Base-by-base conservation (phyloP, 495 filamentous ascomycete species). In the Amphirosellinia nigrospora region DNA sequence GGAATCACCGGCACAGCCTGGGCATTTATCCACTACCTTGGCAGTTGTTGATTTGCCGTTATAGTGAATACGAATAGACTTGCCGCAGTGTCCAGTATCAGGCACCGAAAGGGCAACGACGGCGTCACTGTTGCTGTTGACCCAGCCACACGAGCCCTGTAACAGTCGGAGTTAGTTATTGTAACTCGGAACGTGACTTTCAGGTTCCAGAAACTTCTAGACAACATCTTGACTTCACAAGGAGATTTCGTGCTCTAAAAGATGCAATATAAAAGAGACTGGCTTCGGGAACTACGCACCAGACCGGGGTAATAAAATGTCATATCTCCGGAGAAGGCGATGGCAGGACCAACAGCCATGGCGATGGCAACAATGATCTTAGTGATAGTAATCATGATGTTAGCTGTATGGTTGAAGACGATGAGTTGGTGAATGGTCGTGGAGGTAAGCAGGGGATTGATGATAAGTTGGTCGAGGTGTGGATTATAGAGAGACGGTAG, bases 1-100 rank as follows among this genome's bases (percentile, higher is more conserved):
- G 62, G 77, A 68, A 63, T 71, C 71, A 4, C 23, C 68, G 13
- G 55, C 68, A 73, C 92, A 94, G 71, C 91, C 90, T 78, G 87
- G 86, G 83, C 92, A 95, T 79, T 91, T 91, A 85, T 95, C 92
- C 26, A 88, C 87, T 38, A 93, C 86, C 23, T 69, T 86, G 41
- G 87, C 91, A 6, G 70, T 82, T 59, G 72, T 72, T 15, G 86
- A 85, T 78, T 87, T 87, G 76, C 89, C 90, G 30, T 82, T 79
- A 70, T 73, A 78, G 55, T 66, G 74, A 79, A 94, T 86, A 50
- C 83, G 87, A 75, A 92, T 88, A 32, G 76, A 83, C 79, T 86
- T 85, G 75, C 87, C 89, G 78, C 92, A 95, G 79, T 45, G 23
- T 46, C 82, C 81, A 11, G 11, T 2, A 45, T 81, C 64, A 34